A percentile compares a stretch with the other conserved stretches of the same genome.
Conservation (phyloP, 768 basidiomycete genomes). For the Leucocoprinus sp. region DNA sequence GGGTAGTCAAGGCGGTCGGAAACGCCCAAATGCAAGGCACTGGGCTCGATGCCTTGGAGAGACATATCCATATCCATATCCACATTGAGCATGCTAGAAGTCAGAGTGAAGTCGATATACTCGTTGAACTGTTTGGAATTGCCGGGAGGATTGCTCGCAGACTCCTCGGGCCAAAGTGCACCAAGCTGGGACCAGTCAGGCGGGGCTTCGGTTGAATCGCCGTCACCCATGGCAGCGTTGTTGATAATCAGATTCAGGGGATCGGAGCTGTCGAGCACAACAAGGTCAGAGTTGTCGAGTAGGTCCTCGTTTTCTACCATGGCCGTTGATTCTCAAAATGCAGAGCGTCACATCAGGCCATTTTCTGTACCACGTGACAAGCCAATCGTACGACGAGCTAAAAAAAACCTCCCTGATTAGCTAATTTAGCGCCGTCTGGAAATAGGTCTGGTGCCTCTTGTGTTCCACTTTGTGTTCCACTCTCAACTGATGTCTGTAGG, state of each 20-base stretch:
- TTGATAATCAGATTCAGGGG: conserved; percentile 52
- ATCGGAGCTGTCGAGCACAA: conserved; percentile 41
- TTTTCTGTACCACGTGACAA: conserved; percentile 3
- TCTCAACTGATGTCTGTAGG: background rate
- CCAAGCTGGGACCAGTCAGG: conserved; percentile 51
- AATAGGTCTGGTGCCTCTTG: background rate
- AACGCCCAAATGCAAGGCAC: conserved; percentile 43
- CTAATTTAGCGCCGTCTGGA: background rate
- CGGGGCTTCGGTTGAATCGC: conserved; percentile 18
- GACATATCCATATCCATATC: conserved; percentile 47
- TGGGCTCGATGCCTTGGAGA: conserved; percentile 53
- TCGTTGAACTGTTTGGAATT: conserved; percentile 37
- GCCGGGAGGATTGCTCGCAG: conserved; percentile 18
- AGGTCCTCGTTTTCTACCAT: background rate
- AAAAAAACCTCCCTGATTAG: background rate
- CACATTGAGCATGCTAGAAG: conserved; percentile 26
- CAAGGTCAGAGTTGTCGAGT: conserved; percentile 48
- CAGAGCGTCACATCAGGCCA: conserved; percentile 5
- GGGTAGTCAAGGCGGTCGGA: conserved; percentile 19
- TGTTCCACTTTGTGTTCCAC: background rate
- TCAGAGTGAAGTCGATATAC: conserved; percentile 36
- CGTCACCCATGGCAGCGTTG: conserved; percentile 30
- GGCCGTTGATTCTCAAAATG: background rate
- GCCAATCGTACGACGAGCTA: conserved; percentile 6
- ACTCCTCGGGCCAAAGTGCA: conserved; percentile 37